phyloP scores from a whole-genome alignment of 805 yeast genomes.

The Candida maris region DNA sequence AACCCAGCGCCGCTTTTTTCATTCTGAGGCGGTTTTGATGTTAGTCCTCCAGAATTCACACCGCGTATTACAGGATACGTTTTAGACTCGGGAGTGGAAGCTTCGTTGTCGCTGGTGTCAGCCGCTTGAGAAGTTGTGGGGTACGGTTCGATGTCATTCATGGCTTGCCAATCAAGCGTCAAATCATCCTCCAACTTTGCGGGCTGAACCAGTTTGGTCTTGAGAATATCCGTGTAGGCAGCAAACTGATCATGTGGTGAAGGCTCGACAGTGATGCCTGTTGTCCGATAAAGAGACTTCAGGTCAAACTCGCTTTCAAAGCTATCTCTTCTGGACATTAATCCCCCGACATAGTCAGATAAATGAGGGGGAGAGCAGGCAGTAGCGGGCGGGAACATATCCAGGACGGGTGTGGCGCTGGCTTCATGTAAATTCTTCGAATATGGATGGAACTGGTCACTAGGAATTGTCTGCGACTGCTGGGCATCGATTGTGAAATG shows the following conservation, averaged over 20 bases:
- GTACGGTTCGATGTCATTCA: neutral
- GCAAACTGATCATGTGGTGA: constrained; percentile 3
- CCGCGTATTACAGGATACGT: constrained; percentile 51
- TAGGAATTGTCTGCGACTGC: neutral
- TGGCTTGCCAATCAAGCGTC: neutral
- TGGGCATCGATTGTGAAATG: neutral
- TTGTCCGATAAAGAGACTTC: constrained; percentile 9
- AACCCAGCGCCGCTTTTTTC: constrained; percentile 19
- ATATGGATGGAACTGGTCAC: constrained; percentile 4
- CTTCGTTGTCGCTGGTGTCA: constrained; percentile 3
- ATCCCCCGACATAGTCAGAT: constrained; percentile 7
- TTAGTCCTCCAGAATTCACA: constrained; percentile 54
- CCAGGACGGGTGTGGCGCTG: constrained; percentile 1
- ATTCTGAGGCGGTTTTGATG: constrained; percentile 51
- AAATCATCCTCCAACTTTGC: neutral
- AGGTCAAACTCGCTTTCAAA: constrained; percentile 21
- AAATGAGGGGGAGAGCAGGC: constrained; percentile 31
- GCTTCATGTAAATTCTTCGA: constrained; percentile 3
- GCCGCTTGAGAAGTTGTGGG: constrained; percentile 1
- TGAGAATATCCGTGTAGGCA: constrained; percentile 4
- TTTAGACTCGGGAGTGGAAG: constrained; percentile 4
- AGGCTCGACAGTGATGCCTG: constrained; percentile 1
- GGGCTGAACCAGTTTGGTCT: constrained; percentile 4
- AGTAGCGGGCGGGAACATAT: constrained; percentile 29
- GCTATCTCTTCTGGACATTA: constrained; percentile 21